phyloP scores from a whole-genome alignment of 495 filamentous ascomycete species.

The Tetracladium marchalianum region DNA sequence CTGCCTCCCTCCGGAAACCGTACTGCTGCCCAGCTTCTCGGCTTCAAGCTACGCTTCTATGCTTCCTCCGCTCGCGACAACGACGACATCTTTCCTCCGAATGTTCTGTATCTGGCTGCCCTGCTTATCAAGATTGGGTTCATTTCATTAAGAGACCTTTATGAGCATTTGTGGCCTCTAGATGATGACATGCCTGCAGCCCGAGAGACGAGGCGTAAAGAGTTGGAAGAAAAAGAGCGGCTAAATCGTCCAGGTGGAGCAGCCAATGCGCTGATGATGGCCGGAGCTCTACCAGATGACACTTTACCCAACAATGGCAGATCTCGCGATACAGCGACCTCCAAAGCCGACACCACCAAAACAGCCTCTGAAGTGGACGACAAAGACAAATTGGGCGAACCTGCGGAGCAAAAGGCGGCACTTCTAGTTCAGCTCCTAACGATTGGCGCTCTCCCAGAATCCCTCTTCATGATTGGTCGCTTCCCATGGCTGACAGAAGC shows the following conservation, averaged over 20 bases:
- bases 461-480: constrained; percentile 82
- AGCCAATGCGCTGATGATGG: constrained; percentile 81
- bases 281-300: constrained; percentile 81
- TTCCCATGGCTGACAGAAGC: constrained; percentile 85
- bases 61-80: constrained; percentile 57
- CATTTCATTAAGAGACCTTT: constrained; percentile 87
- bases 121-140: constrained; percentile 96
- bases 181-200: constrained; percentile 73
- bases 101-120: constrained; percentile 82
- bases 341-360: constrained; percentile 35
- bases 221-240: constrained; percentile 70
- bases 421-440: constrained; percentile 78
- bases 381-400: constrained; percentile 58
- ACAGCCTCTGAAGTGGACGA: constrained; percentile 35
- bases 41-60: constrained; percentile 97
- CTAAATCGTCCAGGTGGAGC: constrained; percentile 52
- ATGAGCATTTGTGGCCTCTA: constrained; percentile 80
- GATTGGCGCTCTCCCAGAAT: constrained; percentile 87
- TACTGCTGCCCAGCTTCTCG: constrained; percentile 86
- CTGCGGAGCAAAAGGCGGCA: constrained; percentile 79
- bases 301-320: constrained; percentile 36
- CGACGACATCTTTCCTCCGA: constrained; percentile 67
- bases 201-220: constrained; percentile 54
- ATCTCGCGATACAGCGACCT: constrained; percentile 17
- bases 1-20: constrained; percentile 77